These are phyloP conservation scores for Cyclotella atomus DNA, from an alignment of 108 stramenopile species.

Conservation along the genomic window DNA sequence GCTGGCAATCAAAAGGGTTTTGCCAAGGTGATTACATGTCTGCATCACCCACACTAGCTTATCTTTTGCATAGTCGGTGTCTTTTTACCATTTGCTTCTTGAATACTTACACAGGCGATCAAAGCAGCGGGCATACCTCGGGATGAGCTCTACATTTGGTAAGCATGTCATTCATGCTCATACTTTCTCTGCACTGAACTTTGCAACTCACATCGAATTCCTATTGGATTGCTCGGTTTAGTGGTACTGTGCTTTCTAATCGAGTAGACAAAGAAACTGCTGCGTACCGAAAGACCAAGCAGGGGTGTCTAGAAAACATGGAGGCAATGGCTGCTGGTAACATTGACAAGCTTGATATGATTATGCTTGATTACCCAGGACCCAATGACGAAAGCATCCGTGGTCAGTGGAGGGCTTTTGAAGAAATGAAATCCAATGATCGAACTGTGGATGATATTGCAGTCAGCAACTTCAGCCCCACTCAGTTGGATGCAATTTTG, in stretches of 20 bases:
- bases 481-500: conserved; percentile 73
- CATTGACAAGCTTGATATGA: conserved; percentile 77
- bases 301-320: conserved; percentile 75
- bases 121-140: conserved; percentile 69
- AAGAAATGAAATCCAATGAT: conserved; percentile 64
- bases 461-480: conserved; percentile 73
- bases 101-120: too few relatives aligned
- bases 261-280: conserved; percentile 62
- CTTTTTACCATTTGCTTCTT: too few relatives aligned
- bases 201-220: not conserved
- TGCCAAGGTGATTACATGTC: conserved; percentile 35
- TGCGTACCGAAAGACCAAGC: conserved; percentile 63
- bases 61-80: too few relatives aligned
- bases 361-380: conserved; percentile 86
- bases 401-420: conserved; percentile 77
- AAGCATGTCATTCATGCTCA: too few relatives aligned
- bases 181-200: too few relatives aligned
- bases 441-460: conserved; percentile 58
- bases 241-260: conserved; percentile 78
- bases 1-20: conserved; percentile 83
- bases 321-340: conserved; percentile 61
- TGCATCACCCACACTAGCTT: not conserved
- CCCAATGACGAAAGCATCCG: conserved; percentile 72
- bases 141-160: conserved; percentile 71
- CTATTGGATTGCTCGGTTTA: not conserved